These are phyloP conservation scores for Glycine tomentella DNA, from an alignment of 306 rosid species.

Conservation along the genomic window DNA sequence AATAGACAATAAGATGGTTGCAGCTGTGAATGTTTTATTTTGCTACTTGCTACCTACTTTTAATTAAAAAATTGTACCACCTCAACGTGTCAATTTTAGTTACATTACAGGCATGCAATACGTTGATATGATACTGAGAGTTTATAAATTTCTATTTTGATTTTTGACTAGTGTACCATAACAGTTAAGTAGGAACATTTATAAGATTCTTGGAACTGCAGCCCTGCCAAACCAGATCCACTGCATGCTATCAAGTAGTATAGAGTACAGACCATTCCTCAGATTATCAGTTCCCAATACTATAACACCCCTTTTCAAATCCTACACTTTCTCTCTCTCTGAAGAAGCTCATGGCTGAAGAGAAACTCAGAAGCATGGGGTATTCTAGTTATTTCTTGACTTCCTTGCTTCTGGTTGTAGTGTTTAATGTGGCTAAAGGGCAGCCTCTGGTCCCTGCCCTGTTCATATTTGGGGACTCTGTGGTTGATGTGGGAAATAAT, in stretches of 20 bases:
- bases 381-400: conserved; percentile 45
- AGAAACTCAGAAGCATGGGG: conserved; percentile 42
- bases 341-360: conserved; percentile 42
- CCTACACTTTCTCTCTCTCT: conserved; percentile 10
- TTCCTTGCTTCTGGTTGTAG: conserved; percentile 45
- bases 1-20: neutral
- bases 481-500: conserved; percentile 79
- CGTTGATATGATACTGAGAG: neutral
- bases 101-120: conserved; percentile 30
- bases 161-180: conserved; percentile 23
- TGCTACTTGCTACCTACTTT: neutral
- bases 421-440: conserved; percentile 53
- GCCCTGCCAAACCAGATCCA: conserved; percentile 23
- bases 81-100: conserved; percentile 42
- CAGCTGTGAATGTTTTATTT: conserved; percentile 34
- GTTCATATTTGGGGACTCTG: conserved; percentile 87
- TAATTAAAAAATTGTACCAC: conserved; percentile 2
- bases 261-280: neutral
- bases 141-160: conserved; percentile 21
- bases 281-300: no score
- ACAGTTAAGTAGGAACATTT: conserved; percentile 38
- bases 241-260: conserved; percentile 27
- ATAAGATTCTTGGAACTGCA: conserved; percentile 50
- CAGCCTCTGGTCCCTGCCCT: conserved; percentile 80
- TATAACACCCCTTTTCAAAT: neutral